Evolutionary conservation across 1,284 basidiomycete species (phyloP).

Genomic region (Peniophora sp.): DNA sequence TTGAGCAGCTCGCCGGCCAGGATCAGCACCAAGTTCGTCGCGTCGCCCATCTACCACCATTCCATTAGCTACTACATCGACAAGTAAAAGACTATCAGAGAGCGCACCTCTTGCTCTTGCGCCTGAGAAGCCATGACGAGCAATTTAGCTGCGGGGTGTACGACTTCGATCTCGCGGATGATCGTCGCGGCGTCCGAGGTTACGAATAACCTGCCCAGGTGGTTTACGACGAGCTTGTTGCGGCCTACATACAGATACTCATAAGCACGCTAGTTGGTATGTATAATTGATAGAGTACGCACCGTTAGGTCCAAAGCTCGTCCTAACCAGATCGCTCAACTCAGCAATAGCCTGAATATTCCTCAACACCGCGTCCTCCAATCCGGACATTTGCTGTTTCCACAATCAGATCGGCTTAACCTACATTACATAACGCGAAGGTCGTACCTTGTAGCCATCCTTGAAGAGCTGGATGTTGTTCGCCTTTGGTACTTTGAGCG

Average conservation of each 20-base stretch:
- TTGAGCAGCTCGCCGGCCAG: constrained; percentile 94
- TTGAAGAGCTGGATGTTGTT: constrained; percentile 91
- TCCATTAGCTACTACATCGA: not conserved
- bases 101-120: constrained; percentile 84
- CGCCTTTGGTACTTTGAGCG: constrained; percentile 89
- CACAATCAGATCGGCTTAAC: not conserved
- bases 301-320: constrained; percentile 96
- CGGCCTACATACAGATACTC: constrained; percentile 45
- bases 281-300: constrained; percentile 20
- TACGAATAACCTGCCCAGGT: constrained; percentile 92
- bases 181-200: constrained; percentile 99
- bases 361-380: constrained; percentile 89
- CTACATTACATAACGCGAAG: not conserved
- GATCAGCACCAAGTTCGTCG: constrained; percentile 94
- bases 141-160: constrained; percentile 96
- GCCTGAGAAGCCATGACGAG: constrained; percentile 97
- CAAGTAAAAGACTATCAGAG: not conserved
- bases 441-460: constrained; percentile 80
- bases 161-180: constrained; percentile 96
- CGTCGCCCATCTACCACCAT: constrained; percentile 80
- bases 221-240: constrained; percentile 96
- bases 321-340: constrained; percentile 91
- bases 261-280: not conserved
- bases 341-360: constrained; percentile 96
- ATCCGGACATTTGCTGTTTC: constrained; percentile 72